phyloP scores from a whole-genome alignment of 129 eudicot genomes.

The Centrapalus pauciflorus region DNA sequence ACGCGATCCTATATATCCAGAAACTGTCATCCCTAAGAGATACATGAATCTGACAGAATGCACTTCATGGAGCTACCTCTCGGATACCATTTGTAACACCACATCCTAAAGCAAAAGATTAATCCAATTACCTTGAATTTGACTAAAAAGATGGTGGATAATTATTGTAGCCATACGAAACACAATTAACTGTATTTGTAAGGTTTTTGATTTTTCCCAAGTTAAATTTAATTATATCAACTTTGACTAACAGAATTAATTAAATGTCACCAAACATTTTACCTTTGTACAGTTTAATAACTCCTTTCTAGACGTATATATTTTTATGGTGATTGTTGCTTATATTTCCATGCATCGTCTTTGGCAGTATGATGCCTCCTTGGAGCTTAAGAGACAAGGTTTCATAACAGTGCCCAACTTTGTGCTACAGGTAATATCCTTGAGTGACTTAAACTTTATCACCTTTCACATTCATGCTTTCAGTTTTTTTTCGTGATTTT shows the following conservation, averaged over 20 bases:
- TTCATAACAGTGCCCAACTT: slow-evolving; percentile 83
- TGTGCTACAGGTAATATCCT: slow-evolving; percentile 52
- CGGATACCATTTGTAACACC: background rate
- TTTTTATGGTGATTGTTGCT: slow-evolving; percentile 4
- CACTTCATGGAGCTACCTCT: background rate
- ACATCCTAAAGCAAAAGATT: background rate
- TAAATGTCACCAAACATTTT: background rate
- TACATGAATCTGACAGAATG: background rate
- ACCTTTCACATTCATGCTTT: background rate
- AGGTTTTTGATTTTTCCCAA: background rate
- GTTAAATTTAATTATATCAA: slow-evolving; percentile 1
- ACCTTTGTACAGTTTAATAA: background rate
- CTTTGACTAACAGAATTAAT: background rate
- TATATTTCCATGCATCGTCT: background rate
- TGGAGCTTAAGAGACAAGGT: slow-evolving; percentile 78
- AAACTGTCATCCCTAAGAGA: background rate
- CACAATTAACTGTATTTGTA: too few relatives aligned
- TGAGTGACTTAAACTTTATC: background rate
- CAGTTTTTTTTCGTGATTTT: background rate
- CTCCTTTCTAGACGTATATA: background rate
- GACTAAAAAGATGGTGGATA: background rate
- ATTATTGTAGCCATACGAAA: background rate
- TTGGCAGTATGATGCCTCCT: slow-evolving; percentile 84
- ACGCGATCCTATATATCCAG: too few relatives aligned
- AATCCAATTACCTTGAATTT: background rate